Base-by-base conservation (phyloP, 2,329 filamentous ascomycete genomes). In the Alternaria sp. region DNA sequence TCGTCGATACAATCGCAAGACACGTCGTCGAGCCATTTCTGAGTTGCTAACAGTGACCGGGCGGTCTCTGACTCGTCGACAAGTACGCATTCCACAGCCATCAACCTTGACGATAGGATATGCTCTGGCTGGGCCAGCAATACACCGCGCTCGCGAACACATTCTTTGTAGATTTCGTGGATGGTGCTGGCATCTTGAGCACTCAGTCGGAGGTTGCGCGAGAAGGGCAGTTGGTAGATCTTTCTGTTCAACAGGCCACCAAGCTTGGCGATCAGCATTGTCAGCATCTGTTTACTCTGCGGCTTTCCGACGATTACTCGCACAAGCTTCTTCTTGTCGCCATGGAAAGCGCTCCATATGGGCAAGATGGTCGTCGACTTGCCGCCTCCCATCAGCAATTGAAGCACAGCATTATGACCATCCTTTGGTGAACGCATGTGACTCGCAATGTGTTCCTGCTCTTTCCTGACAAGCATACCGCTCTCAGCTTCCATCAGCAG, bases 81-180 rank as follows among this genome's bases (percentile, higher is more conserved):
- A 1, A 85, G 69, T 0, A 82, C 68, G 5, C 73, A 80, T 60
- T 91, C 88, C 0, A 89, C 72, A 0, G 86, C 86, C 81, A 90
- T 87, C 0, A 21, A 21, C 21, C 21, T 21, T 21, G 21, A 21
- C 21, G 21, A 21, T 21, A 21, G 74, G 0, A 90, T 72, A 60
- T 91, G 86, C 67, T 91, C 89, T 0, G 89, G 89, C 36, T 90
- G 88, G 0, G 88, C 79, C 0, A 92, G 76, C 0, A 91, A 67
- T 0, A 92, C 77, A 0, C 88, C 88, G 0, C 87, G 82, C 0
- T 74, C 72, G 0, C 62, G n/a, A 67, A 82, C 83, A 52, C 88
- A 91, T 9, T 84, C 77, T 0, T 75, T 7, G 11, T 83, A 83
- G 0, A 86, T 77, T 0, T 66, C 5, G 0, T 68, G 59, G 4